Evolutionary conservation across 805 yeast genomes (phyloP).

Genomic region (Candida tammaniensis): DNA sequence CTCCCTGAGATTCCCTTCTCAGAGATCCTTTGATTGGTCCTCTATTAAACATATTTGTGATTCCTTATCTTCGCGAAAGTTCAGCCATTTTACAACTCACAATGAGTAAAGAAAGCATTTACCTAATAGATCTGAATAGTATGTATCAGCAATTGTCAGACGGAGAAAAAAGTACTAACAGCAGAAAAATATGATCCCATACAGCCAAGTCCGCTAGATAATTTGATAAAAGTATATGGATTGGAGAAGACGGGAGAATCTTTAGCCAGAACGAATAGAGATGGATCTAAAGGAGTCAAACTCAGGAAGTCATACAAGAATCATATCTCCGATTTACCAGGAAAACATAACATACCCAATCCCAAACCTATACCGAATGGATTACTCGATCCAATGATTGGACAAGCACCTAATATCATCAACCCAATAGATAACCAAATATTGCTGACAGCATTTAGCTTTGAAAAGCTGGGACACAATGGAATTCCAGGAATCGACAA

Average conservation of each 20-base stretch:
- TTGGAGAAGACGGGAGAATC: constrained; percentile 68
- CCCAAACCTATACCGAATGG: constrained; percentile 33
- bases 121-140: constrained; percentile 6
- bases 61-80: too few species aligned
- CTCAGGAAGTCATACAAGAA: constrained; percentile 92
- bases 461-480: constrained; percentile 62
- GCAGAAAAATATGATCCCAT: constrained; percentile 28
- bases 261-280: constrained; percentile 82
- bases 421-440: constrained; percentile 49
- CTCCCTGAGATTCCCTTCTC: too few species aligned
- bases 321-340: constrained; percentile 84
- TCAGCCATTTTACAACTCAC: too few species aligned
- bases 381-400: constrained; percentile 36
- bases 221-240: constrained; percentile 67
- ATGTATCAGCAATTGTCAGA: constrained; percentile 1
- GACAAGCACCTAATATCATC: constrained; percentile 43
- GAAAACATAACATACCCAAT: constrained; percentile 65
- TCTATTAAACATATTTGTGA: background rate
- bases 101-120: too few species aligned
- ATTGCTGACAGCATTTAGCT: constrained; percentile 49
- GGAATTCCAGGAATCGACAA: constrained; percentile 80
- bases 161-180: background rate
- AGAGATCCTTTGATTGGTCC: too few species aligned
- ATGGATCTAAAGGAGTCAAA: constrained; percentile 89
- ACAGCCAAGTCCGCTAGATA: constrained; percentile 68